Evolutionary conservation across 2,329 filamentous ascomycete species (phyloP).

Genomic region (Fusarium papillatum): DNA sequence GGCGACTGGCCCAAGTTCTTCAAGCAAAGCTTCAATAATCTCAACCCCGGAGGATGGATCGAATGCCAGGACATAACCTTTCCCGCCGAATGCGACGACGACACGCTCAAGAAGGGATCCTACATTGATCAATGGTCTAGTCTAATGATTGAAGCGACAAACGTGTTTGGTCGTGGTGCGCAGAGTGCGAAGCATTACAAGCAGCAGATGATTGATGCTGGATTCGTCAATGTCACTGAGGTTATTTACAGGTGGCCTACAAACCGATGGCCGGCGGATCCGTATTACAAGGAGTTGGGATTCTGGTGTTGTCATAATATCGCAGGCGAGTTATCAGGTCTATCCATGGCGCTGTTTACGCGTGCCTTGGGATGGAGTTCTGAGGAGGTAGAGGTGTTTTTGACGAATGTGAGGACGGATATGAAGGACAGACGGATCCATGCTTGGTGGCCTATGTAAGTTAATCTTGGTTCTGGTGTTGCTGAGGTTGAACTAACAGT

Average conservation of each 20-base stretch:
- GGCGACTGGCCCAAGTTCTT: conserved; percentile 52
- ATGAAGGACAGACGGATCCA: conserved; percentile 52
- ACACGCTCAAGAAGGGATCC: conserved; percentile 47
- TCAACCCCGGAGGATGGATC: conserved; percentile 59
- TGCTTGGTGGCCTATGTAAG: conserved; percentile 55
- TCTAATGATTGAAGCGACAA: conserved; percentile 47
- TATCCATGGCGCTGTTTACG: conserved; percentile 56
- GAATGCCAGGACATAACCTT: conserved; percentile 59
- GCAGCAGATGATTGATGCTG: conserved; percentile 61
- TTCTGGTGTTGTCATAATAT: conserved; percentile 51
- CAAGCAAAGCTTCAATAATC: conserved; percentile 50
- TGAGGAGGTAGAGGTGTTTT: conserved; percentile 49
- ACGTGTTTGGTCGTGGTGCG: conserved; percentile 46
- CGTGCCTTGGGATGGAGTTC: conserved; percentile 51
- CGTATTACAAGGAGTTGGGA: conserved; percentile 65
- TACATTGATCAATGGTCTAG: conserved; percentile 45
- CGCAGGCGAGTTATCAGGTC: conserved; percentile 48
- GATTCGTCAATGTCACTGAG: conserved; percentile 66
- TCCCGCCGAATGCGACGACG: conserved; percentile 57
- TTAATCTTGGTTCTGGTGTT: fast-evolving
- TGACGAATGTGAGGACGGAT: conserved; percentile 49
- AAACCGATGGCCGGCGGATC: conserved; percentile 65
- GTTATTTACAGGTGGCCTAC: conserved; percentile 63
- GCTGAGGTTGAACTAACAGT: neutral
- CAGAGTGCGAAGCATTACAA: conserved; percentile 47